Conservation (phyloP, 164 flowering plant species). For the Chimonanthus salicifolius region DNA sequence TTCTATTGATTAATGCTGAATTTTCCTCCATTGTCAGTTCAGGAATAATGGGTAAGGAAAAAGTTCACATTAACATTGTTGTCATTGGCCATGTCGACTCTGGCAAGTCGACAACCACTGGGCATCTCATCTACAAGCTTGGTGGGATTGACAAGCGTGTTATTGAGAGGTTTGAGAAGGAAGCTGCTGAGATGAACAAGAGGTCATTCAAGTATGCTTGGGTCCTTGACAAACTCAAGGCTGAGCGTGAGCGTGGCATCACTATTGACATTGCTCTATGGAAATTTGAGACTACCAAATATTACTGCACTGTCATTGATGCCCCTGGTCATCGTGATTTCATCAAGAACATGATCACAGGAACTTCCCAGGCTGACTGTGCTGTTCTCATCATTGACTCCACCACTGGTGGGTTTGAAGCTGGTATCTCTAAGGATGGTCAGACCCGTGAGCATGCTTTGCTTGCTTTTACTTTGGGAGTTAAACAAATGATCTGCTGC, state of each 20-base stretch:
- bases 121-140: constrained; percentile 16
- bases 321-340: constrained; percentile 28
- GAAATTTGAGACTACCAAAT: constrained; percentile 36
- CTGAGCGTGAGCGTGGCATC: constrained; percentile 18
- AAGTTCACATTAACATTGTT: constrained; percentile 16
- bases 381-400: constrained; percentile 16
- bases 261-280: constrained; percentile 24
- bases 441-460: constrained; percentile 17
- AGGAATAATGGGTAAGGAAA: constrained; percentile 13
- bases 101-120: constrained; percentile 16
- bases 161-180: constrained; percentile 17
- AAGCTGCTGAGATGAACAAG: constrained; percentile 18
- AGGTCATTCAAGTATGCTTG: constrained; percentile 19
- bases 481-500: constrained; percentile 15
- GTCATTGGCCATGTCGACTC: constrained; percentile 19
- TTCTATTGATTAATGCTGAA: too few relatives aligned
- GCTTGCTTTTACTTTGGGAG: constrained; percentile 14
- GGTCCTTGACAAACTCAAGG: constrained; percentile 15
- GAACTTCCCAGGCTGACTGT: constrained; percentile 16
- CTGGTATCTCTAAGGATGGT: constrained; percentile 15
- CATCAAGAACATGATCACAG: constrained; percentile 25
- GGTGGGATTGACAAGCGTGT: constrained; percentile 18
- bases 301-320: constrained; percentile 29
- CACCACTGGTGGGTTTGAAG: constrained; percentile 16
- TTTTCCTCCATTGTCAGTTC: too few relatives aligned